phyloP scores from a whole-genome alignment of 2,329 filamentous ascomycete genomes.

The Alternaria postmessia region DNA sequence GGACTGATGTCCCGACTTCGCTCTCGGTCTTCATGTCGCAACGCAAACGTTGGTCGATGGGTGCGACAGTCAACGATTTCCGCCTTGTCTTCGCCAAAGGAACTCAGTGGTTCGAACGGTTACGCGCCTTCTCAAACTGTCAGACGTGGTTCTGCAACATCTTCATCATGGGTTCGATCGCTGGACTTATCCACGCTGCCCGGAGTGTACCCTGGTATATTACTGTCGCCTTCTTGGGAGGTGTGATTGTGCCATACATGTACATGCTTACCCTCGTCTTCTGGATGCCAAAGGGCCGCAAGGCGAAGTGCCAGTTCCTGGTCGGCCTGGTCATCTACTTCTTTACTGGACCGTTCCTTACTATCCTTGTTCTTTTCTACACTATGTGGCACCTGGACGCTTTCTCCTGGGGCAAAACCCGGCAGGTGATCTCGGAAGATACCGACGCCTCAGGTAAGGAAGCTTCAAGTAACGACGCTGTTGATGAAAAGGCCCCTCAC shows the following conservation, averaged over 20 bases:
- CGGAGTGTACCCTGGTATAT: slow-evolving; percentile 17
- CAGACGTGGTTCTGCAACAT: slow-evolving; percentile 50
- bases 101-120: slow-evolving; percentile 55
- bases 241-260: slow-evolving; percentile 40
- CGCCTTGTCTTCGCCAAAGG: slow-evolving; percentile 58
- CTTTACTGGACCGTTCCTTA: slow-evolving; percentile 51
- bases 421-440: slow-evolving; percentile 20
- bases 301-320: slow-evolving; percentile 39
- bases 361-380: slow-evolving; percentile 55
- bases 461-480: neutral
- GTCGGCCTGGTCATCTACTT: slow-evolving; percentile 38
- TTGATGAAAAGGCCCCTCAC: no score
- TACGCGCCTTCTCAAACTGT: slow-evolving; percentile 58
- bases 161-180: slow-evolving; percentile 32
- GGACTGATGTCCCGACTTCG: slow-evolving; percentile 45
- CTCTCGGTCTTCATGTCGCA: slow-evolving; percentile 59
- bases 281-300: slow-evolving; percentile 35
- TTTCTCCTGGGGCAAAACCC: slow-evolving; percentile 59
- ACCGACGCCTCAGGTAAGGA: neutral
- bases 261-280: slow-evolving; percentile 39
- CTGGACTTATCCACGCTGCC: slow-evolving; percentile 32
- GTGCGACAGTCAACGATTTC: slow-evolving; percentile 60
- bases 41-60: slow-evolving; percentile 60
- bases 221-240: slow-evolving; percentile 30
- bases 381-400: slow-evolving; percentile 56